A percentile compares a stretch with the other conserved stretches of the same genome.
phyloP scores from a whole-genome alignment of 108 stramenopile genomes.

The Conticribra weissflogii region DNA sequence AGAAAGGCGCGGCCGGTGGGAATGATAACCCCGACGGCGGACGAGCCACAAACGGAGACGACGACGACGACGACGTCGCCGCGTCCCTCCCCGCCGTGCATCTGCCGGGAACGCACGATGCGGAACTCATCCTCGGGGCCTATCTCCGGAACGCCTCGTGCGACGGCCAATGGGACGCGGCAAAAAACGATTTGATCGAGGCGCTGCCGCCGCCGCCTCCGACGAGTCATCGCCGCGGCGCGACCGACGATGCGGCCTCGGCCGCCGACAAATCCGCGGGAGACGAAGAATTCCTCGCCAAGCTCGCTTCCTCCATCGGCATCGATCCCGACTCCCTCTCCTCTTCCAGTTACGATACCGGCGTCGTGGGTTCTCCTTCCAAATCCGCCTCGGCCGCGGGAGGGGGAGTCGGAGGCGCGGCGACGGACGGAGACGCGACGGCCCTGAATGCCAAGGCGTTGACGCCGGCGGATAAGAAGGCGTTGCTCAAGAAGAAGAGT shows the following conservation, averaged over 20 bases:
- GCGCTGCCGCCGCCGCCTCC: constrained; percentile 57
- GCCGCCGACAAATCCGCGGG: constrained; percentile 24
- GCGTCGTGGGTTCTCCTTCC: constrained; percentile 42
- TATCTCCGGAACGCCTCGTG: constrained; percentile 79
- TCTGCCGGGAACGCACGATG: constrained; percentile 69
- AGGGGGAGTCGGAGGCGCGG: not conserved
- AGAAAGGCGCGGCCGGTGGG: not conserved
- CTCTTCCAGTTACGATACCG: not conserved
- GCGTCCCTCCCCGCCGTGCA: constrained; percentile 38
- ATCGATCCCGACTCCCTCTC: too few relatives aligned
- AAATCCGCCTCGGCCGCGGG: constrained; percentile 8
- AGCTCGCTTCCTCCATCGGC: constrained; percentile 75
- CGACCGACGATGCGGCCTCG: not conserved
- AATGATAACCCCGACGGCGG: constrained; percentile 5
- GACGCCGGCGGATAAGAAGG: constrained; percentile 17
- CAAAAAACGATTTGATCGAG: constrained; percentile 66
- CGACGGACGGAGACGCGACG: too few relatives aligned
- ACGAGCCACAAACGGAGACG: constrained; percentile 6
- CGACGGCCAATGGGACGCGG: constrained; percentile 87
- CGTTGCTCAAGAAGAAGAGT: constrained; percentile 23
- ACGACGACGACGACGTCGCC: constrained; percentile 2
- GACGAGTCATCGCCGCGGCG: not conserved
- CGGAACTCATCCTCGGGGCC: constrained; percentile 76
- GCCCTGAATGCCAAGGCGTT: constrained; percentile 1
- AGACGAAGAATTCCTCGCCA: constrained; percentile 79